Base-by-base conservation (phyloP, 176 grass and related monocot genomes). In the Bonia amplexicaulis region DNA sequence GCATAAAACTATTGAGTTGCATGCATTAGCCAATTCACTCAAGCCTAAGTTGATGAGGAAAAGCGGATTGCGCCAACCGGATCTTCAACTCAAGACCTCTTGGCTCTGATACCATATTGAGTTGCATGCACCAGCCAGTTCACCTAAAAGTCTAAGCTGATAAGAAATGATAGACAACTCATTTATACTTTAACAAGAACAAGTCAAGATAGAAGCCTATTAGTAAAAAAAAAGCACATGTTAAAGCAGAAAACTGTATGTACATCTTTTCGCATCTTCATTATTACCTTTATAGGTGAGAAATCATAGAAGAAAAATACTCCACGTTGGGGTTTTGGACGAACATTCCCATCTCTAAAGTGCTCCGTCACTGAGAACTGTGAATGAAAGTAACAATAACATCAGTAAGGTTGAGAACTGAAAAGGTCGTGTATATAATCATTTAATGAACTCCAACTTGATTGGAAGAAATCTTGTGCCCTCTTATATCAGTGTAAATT, bases 281-380 rank as follows among this genome's bases (percentile, higher is more conserved):
- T 54, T 49, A 17, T 76, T 89, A 99, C 96, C 93, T 99, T 99
- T 83, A 99, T 99, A 31, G 96, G 96, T 20, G 96, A 99, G 84
- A 99, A 99, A 79, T 99, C 96, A 84, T 99, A 99, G 81, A 90
- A 92, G 84, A 96, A 94, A 89, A 96, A 92, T 35, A 96, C 93
- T 47, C 90, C 92, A 80, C 85, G 86, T 82, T 88, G 90, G 73
- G 91, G 80, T 82, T 87, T 96, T 6, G 84, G 81, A 37, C 65
- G 80, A 77, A 88, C 54, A 84, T 84, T 96, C 89, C 90, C 93
- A 87, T 94, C 91, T 89, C 81, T 92, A 66, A 92, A 99, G 82
- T 99, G 93, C 48, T 99, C 96, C 1, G 96, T 99, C 33, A 94
- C 96, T 0, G 96, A 96, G 81, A 99, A 99, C 96, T 99, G 88